Evolutionary conservation across 2,329 filamentous ascomycete genomes (phyloP), one percentile per base, ranked within the genome.

Genomic region (Erysiphe pulchra): DNA sequence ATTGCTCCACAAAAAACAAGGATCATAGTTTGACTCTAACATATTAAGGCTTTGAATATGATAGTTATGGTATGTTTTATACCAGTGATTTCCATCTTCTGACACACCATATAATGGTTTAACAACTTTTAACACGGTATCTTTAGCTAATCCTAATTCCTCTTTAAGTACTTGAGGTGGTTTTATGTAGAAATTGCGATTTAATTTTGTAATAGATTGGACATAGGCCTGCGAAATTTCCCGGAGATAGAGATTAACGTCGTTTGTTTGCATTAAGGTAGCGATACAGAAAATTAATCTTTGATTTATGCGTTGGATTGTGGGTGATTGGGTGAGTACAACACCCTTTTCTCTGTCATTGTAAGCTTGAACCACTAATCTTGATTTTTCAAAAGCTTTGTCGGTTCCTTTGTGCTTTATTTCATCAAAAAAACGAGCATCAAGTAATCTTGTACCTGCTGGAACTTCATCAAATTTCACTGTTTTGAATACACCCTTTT

Each of bases 51-150:
- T 9, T 12, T 43, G 16, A 13, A 28, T 45, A 34, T 50, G 30
- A 20, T 51, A 20, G 6, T 40, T 47, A 24, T 49, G 36, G 24
- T 51, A 49, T 5, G 43, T 49, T 5, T 30, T 46, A 31, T 45
- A 49, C 47, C 38, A 51, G 24, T 49, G 32, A 17, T 47, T 51
- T 24, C 46, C 40, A 31, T 31, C 46, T 46, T 49, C 32, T 13
- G 40, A 44, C 10, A 51, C 38, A n/a, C 47, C 24, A 24, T 51
- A 51, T 38, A 51, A 36, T 39, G 46, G 47, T n/a, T 42, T 42
- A 11, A 47, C 31, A 30, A 51, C 46, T 17, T 46, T 18, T 9
- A 46, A 12, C 12, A 46, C 5, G 2, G 17, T 30, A 16, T 18
- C 17, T 20, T 7, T n/a, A 8, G 10, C 8, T 9, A 45, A 8